phyloP scores from a whole-genome alignment of 805 yeast genomes.

The Myxozyma geophila region DNA sequence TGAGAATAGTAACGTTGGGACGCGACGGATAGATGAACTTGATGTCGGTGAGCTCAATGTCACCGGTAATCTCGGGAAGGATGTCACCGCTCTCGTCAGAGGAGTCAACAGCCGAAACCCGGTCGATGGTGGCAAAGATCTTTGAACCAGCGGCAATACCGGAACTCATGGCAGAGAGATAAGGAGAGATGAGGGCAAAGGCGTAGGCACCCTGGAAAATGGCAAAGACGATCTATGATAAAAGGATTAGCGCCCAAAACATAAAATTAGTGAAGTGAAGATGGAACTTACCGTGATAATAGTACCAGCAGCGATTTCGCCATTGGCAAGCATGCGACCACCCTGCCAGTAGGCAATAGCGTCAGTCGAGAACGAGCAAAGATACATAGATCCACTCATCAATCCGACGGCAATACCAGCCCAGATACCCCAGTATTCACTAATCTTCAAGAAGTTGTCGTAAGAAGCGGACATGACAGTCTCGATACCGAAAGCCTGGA shows the following conservation, averaged over 20 bases:
- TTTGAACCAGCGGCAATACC: constrained; percentile 49
- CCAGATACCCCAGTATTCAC: constrained; percentile 37
- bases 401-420: constrained; percentile 33
- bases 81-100: constrained; percentile 36
- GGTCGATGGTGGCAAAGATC: constrained; percentile 49
- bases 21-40: constrained; percentile 80
- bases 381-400: constrained; percentile 43
- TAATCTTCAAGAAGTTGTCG: constrained; percentile 41
- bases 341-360: constrained; percentile 44
- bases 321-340: constrained; percentile 33
- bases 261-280: neutral
- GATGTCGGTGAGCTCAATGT: constrained; percentile 79
- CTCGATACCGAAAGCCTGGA: constrained; percentile 51
- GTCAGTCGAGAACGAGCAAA: constrained; percentile 36
- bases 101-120: constrained; percentile 48
- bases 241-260: constrained; percentile 40
- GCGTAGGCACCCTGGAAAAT: constrained; percentile 50
- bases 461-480: constrained; percentile 44
- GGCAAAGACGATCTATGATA: constrained; percentile 48
- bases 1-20: constrained; percentile 81
- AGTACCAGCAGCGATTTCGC: constrained; percentile 28
- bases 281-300: constrained; percentile 28
- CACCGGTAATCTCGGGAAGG: constrained; percentile 53
- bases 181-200: constrained; percentile 49
- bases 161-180: constrained; percentile 45